Evolutionary conservation across 2,329 filamentous ascomycete species (phyloP), one percentile per base, ranked within the genome.

Genomic region (Mycosphaerella sp.): DNA sequence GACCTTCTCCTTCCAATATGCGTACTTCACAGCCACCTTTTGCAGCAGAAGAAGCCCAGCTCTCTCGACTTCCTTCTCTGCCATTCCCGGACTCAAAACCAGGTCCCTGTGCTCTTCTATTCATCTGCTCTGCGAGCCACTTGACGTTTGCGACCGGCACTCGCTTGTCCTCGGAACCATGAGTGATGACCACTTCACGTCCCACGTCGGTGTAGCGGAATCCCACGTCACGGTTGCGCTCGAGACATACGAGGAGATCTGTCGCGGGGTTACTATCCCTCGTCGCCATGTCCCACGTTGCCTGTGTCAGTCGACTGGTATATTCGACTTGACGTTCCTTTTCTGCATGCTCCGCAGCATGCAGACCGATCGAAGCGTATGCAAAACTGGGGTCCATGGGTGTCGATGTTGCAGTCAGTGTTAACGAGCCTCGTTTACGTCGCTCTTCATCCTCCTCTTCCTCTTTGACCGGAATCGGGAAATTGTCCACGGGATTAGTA

Each of bases 151-250:
- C 93, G 11, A 95, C 86, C 0, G 93, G 93, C 1, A 98, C 93
- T 23, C 93, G 82, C 6, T 86, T 90, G 66, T 98, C 93, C 63
- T 87, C 84, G 66, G 83, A 89, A 38, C 93, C 93, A 69, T 98
- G 93, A 66, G 96, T 92, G 60, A 98, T 95, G 23, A 96, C 86
- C 0, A 97, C 87, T 0, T 89, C 82, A 7, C 90, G 82, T 5
- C 87, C 95, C 61, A 98, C 95, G 68, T 98, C 93, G 14, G 95
- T 92, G 67, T 98, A 98, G 47, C 91, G 84, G 74, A 98, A 98
- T 0, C 93, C 93, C 64, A 98, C 95, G 0, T 87, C 84, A 64
- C 95, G 89, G 29, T 88, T 82, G 21, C 93, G 83, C 71, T 98
- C 93, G 1, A 98, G 78, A 67, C 93, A 98, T 5, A 96, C 87